Evolutionary conservation across 306 rosid genomes (phyloP).

Genomic region (Citrullus amarus): DNA sequence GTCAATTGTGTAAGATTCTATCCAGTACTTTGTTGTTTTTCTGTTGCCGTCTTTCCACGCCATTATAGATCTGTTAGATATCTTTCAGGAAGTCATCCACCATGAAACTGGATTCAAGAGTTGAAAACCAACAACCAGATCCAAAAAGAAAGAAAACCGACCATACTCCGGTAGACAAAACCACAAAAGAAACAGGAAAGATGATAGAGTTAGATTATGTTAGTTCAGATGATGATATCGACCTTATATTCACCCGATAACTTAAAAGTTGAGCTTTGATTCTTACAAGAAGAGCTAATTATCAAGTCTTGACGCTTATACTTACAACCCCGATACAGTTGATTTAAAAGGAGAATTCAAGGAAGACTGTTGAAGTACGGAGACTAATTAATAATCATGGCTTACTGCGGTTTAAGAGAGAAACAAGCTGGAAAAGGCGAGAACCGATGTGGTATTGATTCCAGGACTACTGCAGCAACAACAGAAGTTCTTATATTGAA

Average conservation of each 20-base stretch:
- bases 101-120: constrained; percentile 12
- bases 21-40: background rate
- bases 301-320: background rate
- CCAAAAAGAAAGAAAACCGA: constrained; percentile 43
- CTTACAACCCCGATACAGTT: background rate
- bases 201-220: constrained; percentile 61
- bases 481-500: background rate
- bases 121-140: constrained; percentile 24
- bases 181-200: constrained; percentile 31
- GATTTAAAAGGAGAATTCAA: background rate
- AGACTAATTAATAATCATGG: background rate
- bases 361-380: background rate
- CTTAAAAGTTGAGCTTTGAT: background rate
- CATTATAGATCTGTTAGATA: background rate
- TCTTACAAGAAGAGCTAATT: background rate
- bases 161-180: constrained; percentile 25
- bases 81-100: constrained; percentile 53
- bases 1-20: constrained; percentile 18
- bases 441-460: background rate
- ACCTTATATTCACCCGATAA: constrained; percentile 14
- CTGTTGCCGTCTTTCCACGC: background rate
- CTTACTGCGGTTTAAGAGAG: background rate
- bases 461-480: background rate
- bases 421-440: background rate
- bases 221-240: constrained; percentile 72